Base-by-base conservation (phyloP, 495 filamentous ascomycete genomes). In the Xylaria flabelliformis region DNA sequence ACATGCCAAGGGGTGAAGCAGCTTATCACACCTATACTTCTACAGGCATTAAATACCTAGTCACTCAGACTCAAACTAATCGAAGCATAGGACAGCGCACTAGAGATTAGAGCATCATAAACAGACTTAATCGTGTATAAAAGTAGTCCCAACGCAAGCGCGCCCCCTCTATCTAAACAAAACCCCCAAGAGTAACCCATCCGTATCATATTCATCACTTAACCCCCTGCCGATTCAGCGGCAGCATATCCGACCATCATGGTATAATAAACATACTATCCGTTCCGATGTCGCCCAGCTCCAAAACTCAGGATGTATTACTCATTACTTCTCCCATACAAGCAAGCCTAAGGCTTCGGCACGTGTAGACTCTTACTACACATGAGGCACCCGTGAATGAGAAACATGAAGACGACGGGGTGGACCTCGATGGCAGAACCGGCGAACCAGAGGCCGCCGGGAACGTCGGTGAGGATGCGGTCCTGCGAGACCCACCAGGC, bases 311-410 rank as follows among this genome's bases (percentile, higher is more conserved):
- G 21, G 15, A 61, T 61, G 34, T 41, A 34, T 39, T 39, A 34
- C 8, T 8, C 34, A 61, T 61, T 61, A 61, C 15, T n/a, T n/a
- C 34, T 21, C 58, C 32, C 39, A 29, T 12, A 24, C 13, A 29
- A 19, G 39, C 4, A 32, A 46, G 8, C 21, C 58, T 76, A 98
- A 59, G 94, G 93, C 87, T 99, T 99, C n/a, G 96, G 96, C 53
- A 99, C 94, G 78, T 97, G 94, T 78, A 99, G 88, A 42, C 89
- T 93, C 87, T 94, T 95, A 83, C 93, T 97, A 72, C 95, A 91
- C 96, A 99, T 98, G 75, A 94, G 80, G 75, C 92, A 97, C 1
- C 95, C 96, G 76, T 95, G 91, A 19, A 93, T 72, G 70, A 96
- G 84, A 82, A 98, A 99, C 61, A 98, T 67, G 24, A 89, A 80